Base-by-base conservation (phyloP, 352 stramenopile genomes). In the Pythium plurisporium region DNA sequence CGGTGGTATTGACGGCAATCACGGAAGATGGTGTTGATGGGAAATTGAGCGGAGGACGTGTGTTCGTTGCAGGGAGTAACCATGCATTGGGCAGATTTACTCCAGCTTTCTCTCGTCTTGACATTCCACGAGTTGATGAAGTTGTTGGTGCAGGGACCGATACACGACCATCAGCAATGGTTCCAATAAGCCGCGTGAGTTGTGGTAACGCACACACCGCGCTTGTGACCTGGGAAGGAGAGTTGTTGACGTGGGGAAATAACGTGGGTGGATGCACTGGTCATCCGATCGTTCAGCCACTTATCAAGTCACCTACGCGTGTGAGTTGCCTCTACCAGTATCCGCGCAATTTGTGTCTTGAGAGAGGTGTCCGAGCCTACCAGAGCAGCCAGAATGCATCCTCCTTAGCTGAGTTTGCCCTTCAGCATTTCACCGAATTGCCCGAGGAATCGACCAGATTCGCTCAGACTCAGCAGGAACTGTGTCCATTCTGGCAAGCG, bases 401-500 rank as follows among this genome's bases (percentile, higher is more conserved):
- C 26, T 82, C 72, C 56, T 23, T 66, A 1, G 66, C 80, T 0
- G 65, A 79, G 10, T 72, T 73, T 46, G 82, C 82, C 1, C 38
- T 93, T 4, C 49, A 59, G 64, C 43, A n/a, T 15, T 26, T 34
- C n/a, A 20, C 8, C 34, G 20, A 14, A 17, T 25, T 5, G 15
- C 19, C 30, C 27, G 37, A 36, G 46, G 30, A 22, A 51, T 40
- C 6, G 19, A 19, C 44, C 36, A 46, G 20, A 57, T 84, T 75
- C 29, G 51, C 74, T 0, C 78, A 93, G 52, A 89, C 82, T 0
- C 80, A 90, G 64, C 79, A 87, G 36, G 82, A 93, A 47, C 46
- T 76, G 23, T 90, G 76, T 72, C 82, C 82, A 5, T 93, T 93
- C 47, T 93, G 82, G 82, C 73, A 93, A 33, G 67, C 82, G 3